Percentiles rank a stretch among this genome's conserved stretches.
Evolutionary conservation across 2,329 filamentous ascomycete genomes (phyloP).

Genomic region (Zasmidium cellare): DNA sequence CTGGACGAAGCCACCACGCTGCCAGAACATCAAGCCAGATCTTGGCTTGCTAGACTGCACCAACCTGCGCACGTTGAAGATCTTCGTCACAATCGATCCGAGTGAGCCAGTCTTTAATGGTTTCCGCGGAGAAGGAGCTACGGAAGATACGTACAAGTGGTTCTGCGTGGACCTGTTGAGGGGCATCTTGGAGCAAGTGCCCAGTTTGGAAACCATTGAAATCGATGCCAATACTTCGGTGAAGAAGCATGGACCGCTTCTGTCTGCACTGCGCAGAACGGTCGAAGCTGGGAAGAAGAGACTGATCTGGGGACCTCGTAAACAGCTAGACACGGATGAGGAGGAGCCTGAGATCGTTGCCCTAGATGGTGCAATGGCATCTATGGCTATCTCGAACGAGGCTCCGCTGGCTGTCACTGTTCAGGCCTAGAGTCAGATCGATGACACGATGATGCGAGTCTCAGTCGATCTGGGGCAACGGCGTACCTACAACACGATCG

Average conservation of each 20-base stretch:
- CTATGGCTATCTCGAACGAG: slow-evolving; percentile 16
- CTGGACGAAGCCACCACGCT: slow-evolving; percentile 67
- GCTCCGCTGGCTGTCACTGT: slow-evolving; percentile 12
- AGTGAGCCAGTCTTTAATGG: slow-evolving; percentile 64
- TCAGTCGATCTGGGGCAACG: too few relatives aligned
- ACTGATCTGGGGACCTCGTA: slow-evolving; percentile 67
- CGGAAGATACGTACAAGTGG: slow-evolving; percentile 67
- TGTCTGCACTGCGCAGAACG: slow-evolving; percentile 60
- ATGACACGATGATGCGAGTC: not conserved
- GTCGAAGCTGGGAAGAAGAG: slow-evolving; percentile 50
- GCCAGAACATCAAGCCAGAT: slow-evolving; percentile 67
- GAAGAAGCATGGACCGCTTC: slow-evolving; percentile 64
- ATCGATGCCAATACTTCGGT: slow-evolving; percentile 71
- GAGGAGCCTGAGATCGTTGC: slow-evolving; percentile 13
- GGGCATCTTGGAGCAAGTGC: slow-evolving; percentile 58
- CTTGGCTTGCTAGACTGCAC: slow-evolving; percentile 65
- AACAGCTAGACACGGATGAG: slow-evolving; percentile 62
- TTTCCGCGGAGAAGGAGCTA: slow-evolving; percentile 55
- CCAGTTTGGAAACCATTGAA: slow-evolving; percentile 59
- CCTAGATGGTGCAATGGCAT: slow-evolving; percentile 17
- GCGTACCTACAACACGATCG: too few relatives aligned
- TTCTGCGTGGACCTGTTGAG: slow-evolving; percentile 63
- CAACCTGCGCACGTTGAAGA: slow-evolving; percentile 59
- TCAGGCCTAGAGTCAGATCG: not conserved
- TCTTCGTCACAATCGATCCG: slow-evolving; percentile 74